phyloP scores from a whole-genome alignment of 768 basidiomycete species.

The Flagelloscypha sp. region DNA sequence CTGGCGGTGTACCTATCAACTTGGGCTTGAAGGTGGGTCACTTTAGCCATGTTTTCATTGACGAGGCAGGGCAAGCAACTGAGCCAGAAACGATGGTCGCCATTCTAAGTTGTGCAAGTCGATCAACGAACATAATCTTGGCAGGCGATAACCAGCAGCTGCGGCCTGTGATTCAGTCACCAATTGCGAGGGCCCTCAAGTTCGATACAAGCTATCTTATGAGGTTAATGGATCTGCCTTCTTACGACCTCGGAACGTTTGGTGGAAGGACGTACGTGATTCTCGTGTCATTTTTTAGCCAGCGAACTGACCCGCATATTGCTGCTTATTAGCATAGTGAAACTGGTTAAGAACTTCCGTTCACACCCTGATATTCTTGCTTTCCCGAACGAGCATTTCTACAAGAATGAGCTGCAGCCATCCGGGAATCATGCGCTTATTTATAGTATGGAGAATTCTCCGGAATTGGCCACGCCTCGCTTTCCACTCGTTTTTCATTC shows the following conservation, averaged over 20 bases:
- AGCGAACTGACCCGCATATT: conserved; percentile 2
- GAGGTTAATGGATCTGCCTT: conserved; percentile 42
- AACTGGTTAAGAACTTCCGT: conserved; percentile 57
- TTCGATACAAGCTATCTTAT: conserved; percentile 56
- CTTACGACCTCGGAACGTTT: conserved; percentile 28
- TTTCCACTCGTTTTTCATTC: conserved; percentile 62
- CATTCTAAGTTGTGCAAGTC: conserved; percentile 51
- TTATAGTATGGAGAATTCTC: conserved; percentile 31
- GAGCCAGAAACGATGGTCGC: conserved; percentile 60
- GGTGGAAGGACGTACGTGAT: conserved; percentile 18
- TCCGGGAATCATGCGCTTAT: conserved; percentile 36
- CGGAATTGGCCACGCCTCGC: conserved; percentile 31
- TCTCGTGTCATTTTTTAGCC: conserved; percentile 1
- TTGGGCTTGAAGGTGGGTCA: conserved; percentile 54
- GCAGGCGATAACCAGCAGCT: conserved; percentile 69
- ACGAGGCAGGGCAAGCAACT: conserved; percentile 67
- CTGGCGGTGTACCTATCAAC: conserved; percentile 46
- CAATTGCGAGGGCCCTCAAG: conserved; percentile 46
- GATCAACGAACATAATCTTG: conserved; percentile 47
- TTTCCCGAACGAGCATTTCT: conserved; percentile 57
- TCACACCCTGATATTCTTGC: conserved; percentile 53
- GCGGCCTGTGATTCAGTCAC: conserved; percentile 58
- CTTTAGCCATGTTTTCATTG: conserved; percentile 61
- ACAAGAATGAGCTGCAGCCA: conserved; percentile 41
- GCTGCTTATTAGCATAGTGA: conserved; percentile 40